Evolutionary conservation across 176 grass and related monocot genomes (phyloP).

Genomic region (Oryza meridionalis): DNA sequence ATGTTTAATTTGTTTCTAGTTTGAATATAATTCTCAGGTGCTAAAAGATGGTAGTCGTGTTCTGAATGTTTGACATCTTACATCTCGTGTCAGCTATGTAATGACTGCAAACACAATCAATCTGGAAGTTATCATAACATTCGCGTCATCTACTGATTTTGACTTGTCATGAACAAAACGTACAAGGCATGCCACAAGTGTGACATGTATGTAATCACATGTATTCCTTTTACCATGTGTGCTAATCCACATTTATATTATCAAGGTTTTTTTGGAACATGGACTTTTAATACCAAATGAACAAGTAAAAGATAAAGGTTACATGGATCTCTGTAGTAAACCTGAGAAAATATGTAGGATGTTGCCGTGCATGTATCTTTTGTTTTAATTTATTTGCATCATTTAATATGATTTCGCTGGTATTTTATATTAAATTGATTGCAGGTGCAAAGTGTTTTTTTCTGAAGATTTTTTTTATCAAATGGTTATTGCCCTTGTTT

Average conservation of each 20-base stretch:
- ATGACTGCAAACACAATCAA: background rate
- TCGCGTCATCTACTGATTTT: background rate
- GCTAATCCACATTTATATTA: conserved; percentile 11
- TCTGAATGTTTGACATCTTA: background rate
- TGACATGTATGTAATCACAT: background rate
- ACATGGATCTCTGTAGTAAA: background rate
- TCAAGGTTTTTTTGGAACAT: conserved; percentile 23
- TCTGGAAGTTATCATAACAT: background rate
- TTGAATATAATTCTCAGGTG: background rate
- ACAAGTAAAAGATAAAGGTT: background rate
- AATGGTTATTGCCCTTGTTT: conserved; percentile 29
- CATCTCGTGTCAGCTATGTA: background rate
- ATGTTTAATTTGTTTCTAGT: conserved; percentile 17
- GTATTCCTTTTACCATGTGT: background rate
- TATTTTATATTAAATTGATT: conserved; percentile 7
- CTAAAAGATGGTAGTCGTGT: background rate
- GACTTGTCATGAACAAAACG: background rate
- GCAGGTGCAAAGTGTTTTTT: conserved; percentile 15
- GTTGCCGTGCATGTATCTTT: background rate
- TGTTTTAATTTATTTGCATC: conserved; percentile 14
- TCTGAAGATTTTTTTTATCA: conserved; percentile 19
- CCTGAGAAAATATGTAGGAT: background rate
- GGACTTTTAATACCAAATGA: background rate
- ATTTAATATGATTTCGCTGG: background rate
- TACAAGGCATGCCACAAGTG: background rate